These are phyloP conservation scores for Zychaea mexicana DNA, from an alignment of 371 early-diverging fungal species.

Conservation along the genomic window DNA sequence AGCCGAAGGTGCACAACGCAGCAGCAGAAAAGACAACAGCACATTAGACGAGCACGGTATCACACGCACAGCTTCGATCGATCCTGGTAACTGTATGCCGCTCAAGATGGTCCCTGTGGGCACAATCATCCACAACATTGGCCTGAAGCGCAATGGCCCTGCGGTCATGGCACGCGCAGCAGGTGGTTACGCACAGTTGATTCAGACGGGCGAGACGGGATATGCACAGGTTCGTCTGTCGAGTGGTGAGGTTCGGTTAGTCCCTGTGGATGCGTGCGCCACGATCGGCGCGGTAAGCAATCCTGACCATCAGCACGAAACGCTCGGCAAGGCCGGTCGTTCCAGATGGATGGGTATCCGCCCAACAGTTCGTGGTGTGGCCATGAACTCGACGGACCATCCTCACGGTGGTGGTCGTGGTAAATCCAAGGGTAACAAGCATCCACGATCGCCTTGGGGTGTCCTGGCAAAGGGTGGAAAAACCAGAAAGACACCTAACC, in stretches of 20 bases:
- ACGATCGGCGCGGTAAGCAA: conserved; percentile 95
- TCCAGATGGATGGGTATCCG: conserved; percentile 84
- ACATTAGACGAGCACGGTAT: conserved; percentile 31
- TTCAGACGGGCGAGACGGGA: conserved; percentile 78
- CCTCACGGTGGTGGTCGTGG: conserved; percentile 99
- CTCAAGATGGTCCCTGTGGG: conserved; percentile 93
- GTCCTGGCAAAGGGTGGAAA: conserved; percentile 95
- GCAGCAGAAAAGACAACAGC: conserved; percentile 5
- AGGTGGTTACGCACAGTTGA: conserved; percentile 88
- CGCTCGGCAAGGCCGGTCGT: conserved; percentile 93
- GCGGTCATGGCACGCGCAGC: conserved; percentile 88
- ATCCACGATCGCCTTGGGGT: conserved; percentile 95
- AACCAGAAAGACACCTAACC: conserved; percentile 79
- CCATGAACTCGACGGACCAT: conserved; percentile 99
- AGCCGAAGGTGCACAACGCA: not conserved
- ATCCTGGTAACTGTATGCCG: conserved; percentile 90
- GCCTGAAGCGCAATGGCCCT: conserved; percentile 79
- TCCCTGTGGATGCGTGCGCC: conserved; percentile 89
- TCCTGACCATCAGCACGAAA: conserved; percentile 87
- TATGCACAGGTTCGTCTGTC: conserved; percentile 88
- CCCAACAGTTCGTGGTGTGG: conserved; percentile 98
- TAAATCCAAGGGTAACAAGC: conserved; percentile 93
- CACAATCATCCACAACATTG: conserved; percentile 87
- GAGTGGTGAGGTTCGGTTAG: conserved; percentile 88
- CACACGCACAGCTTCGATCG: conserved; percentile 71